Evolutionary conservation across 768 basidiomycete species (phyloP).

Genomic region (Gymnopilus dilepis): DNA sequence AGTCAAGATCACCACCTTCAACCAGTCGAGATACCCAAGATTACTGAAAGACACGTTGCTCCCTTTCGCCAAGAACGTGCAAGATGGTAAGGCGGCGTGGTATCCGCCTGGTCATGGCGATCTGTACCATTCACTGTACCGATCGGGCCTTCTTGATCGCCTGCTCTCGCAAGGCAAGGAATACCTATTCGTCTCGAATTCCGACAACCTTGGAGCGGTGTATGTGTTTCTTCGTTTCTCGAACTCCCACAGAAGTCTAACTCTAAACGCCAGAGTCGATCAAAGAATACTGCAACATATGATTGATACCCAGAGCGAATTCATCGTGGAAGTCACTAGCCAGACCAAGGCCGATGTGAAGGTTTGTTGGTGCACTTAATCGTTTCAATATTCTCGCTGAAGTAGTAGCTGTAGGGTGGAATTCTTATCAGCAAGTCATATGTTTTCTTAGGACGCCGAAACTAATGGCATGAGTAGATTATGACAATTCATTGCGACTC

Average conservation of each 20-base stretch:
- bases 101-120: constrained; percentile 95
- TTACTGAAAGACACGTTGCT: constrained; percentile 79
- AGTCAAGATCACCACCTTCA: constrained; percentile 80
- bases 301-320: constrained; percentile 75
- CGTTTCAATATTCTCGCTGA: background rate
- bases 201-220: constrained; percentile 92
- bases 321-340: constrained; percentile 89
- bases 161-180: constrained; percentile 89
- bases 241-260: background rate
- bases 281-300: constrained; percentile 80
- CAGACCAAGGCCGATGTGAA: constrained; percentile 83
- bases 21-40: constrained; percentile 86
- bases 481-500: constrained; percentile 75
- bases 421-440: constrained; percentile 59
- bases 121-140: constrained; percentile 85
- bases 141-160: constrained; percentile 88
- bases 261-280: constrained; percentile 65
- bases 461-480: constrained; percentile 42
- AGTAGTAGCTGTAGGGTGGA: constrained; percentile 51
- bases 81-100: constrained; percentile 80
- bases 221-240: constrained; percentile 56
- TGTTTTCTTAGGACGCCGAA: background rate
- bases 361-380: constrained; percentile 34
- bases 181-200: constrained; percentile 95
- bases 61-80: constrained; percentile 68